Percentiles rank a stretch among this genome's conserved stretches.
phyloP scores from a whole-genome alignment of 106 monocot species.

The Dendrobium nobile region DNA sequence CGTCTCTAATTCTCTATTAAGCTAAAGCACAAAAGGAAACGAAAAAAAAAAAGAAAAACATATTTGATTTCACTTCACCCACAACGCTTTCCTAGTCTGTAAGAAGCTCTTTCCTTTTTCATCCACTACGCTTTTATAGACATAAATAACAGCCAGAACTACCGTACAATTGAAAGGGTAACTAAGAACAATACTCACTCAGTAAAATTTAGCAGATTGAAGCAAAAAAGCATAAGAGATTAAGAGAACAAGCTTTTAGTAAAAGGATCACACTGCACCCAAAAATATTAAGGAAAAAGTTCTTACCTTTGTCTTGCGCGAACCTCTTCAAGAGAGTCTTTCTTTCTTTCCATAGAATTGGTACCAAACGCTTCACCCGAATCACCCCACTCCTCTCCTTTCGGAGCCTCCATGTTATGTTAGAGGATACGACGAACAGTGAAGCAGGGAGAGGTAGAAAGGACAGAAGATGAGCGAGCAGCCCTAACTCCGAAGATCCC shows the following conservation, averaged over 20 bases:
- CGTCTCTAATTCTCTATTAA: neutral
- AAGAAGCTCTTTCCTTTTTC: neutral
- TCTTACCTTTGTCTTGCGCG: slow-evolving; percentile 1
- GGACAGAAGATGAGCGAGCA: neutral
- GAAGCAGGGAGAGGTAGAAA: neutral
- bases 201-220: neutral
- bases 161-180: neutral
- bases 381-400: neutral
- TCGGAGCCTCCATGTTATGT: neutral
- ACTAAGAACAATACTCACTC: neutral
- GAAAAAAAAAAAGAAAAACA: neutral
- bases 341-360: neutral
- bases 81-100: neutral
- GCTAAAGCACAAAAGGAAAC: neutral
- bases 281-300: neutral
- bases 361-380: neutral
- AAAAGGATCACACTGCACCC: neutral
- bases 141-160: too few species aligned
- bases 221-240: neutral
- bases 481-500: slow-evolving; percentile 1
- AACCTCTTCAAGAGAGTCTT: slow-evolving; percentile 2
- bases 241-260: neutral
- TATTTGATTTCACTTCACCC: neutral
- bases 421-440: neutral
- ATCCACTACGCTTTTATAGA: neutral